Evolutionary conservation across 2,329 filamentous ascomycete species (phyloP), one percentile per base, ranked within the genome.

Genomic region (Botrytis elliptica): DNA sequence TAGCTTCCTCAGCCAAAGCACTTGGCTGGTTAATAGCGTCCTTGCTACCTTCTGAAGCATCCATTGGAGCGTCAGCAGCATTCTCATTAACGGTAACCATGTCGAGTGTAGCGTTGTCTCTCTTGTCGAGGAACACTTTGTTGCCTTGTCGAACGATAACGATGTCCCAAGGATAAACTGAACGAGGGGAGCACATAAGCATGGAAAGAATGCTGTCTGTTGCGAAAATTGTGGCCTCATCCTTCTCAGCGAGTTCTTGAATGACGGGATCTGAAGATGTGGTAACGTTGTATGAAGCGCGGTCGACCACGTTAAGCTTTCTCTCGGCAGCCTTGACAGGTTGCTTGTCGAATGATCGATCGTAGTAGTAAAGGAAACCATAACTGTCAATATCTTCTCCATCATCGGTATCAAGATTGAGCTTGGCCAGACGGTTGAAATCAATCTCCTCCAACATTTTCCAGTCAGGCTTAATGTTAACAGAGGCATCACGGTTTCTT

Each of bases 31-130:
- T 99, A 85, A 99, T 92, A 77, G 89, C 87, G 82, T 99, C 96
- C 85, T 97, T 97, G 86, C 93, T 94, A 80, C 93, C 93, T 81
- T 98, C 95, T 73, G 93, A 91, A 42, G 92, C 90, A 83, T 99
- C 96, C 71, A 98, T 88, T 55, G 96, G 96, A 40, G 95, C 94
- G 83, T 99, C 96, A 75, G 93, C 93, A 16, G 96, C 96, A 84
- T 99, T 99, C 87, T 99, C 96, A 85, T 99, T 99, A 84, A 99
- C 96, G 0, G 95, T 98, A 75, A 98, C 95, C 90, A 98, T 94
- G 85, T 99, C 96, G 70, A 99, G 90, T 74, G 92, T 93, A 74
- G 95, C 94, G 80, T 95, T 95, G 75, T 98, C 95, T 78, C 96
- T 93, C 91, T 99, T 99, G 88, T 99, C 96, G 78, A 99, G 91